phyloP scores from a whole-genome alignment of 768 basidiomycete species.

The Cystobasidium tubakii region DNA sequence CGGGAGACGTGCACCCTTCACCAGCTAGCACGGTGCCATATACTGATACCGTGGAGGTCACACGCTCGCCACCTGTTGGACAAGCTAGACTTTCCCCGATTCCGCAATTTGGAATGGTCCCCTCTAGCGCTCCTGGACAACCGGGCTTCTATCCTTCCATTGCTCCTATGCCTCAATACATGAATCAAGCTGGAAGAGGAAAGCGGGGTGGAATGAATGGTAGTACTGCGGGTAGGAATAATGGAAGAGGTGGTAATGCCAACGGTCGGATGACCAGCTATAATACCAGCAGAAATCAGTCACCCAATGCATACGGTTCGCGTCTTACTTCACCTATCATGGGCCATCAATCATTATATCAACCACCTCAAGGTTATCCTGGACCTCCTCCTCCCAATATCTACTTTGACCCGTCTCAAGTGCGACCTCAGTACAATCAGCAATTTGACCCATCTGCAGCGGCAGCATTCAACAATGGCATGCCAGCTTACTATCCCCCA shows the following conservation, averaged over 20 bases:
- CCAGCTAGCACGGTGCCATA: neutral
- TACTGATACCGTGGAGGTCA: neutral
- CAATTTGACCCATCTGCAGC: neutral
- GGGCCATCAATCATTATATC: neutral
- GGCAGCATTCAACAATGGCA: neutral
- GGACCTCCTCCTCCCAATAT: neutral
- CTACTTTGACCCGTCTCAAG: neutral
- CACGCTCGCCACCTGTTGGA: neutral
- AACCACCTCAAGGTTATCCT: neutral
- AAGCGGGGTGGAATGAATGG: constrained; percentile 15
- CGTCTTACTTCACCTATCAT: neutral
- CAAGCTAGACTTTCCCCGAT: neutral
- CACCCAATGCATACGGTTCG: neutral
- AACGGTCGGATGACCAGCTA: neutral
- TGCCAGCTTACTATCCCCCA: neutral
- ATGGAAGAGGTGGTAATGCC: neutral
- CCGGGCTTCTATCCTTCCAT: constrained; percentile 4
- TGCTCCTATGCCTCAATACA: neutral
- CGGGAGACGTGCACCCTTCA: neutral
- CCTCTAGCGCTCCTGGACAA: neutral
- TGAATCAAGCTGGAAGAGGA: neutral
- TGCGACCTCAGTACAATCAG: neutral
- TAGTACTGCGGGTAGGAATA: neutral
- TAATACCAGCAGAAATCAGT: neutral
- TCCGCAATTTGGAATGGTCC: neutral